phyloP scores from a whole-genome alignment of 1,139 yeast genomes.

The Wickerhamomyces sp. region DNA sequence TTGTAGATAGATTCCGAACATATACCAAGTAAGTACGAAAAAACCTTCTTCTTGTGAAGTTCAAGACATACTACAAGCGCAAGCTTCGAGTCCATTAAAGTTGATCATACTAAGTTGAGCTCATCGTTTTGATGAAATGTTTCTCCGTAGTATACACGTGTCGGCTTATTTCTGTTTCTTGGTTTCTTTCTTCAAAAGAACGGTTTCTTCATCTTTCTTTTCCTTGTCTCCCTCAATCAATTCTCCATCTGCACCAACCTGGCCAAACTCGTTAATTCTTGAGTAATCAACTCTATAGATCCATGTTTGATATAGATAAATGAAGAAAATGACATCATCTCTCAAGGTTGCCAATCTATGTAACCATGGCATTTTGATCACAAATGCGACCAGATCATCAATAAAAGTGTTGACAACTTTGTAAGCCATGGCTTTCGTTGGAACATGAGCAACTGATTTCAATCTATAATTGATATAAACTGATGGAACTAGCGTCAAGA shows the following conservation, averaged over 20 bases:
- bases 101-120: too few species aligned
- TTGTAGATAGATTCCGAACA: too few species aligned
- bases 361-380: conserved; percentile 35
- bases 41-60: too few species aligned
- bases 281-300: conserved; percentile 33
- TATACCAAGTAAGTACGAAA: too few species aligned
- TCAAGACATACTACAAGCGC: too few species aligned
- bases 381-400: conserved; percentile 38
- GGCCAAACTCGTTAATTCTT: conserved; percentile 37
- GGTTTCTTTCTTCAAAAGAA: neutral
- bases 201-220: conserved; percentile 3
- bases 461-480: conserved; percentile 37
- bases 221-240: neutral
- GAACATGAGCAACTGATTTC: conserved; percentile 38
- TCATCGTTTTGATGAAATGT: too few species aligned
- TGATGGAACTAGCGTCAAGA: conserved; percentile 34
- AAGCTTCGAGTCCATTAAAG: too few species aligned
- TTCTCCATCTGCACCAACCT: conserved; percentile 29
- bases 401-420: conserved; percentile 37
- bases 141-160: neutral
- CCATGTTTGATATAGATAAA: conserved; percentile 36
- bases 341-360: conserved; percentile 36
- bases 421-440: conserved; percentile 35
- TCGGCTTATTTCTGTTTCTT: neutral
- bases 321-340: conserved; percentile 35